Conservation (phyloP, 805 yeast species). For the Pichia deserticola region DNA sequence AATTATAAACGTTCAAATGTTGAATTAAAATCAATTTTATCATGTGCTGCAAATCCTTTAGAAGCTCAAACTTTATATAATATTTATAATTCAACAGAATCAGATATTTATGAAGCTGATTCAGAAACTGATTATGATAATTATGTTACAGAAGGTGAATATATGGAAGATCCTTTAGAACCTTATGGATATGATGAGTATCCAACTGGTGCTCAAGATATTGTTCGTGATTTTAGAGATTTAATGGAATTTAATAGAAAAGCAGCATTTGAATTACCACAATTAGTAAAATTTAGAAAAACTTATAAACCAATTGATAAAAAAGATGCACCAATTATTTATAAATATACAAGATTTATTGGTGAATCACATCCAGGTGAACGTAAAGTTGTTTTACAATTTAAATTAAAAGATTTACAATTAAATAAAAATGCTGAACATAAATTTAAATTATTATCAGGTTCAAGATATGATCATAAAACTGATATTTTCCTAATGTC, state of each 20-base stretch:
- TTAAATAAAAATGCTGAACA: slow-evolving; percentile 49
- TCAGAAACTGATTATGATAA: slow-evolving; percentile 35
- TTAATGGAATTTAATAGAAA: slow-evolving; percentile 70
- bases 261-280: slow-evolving; percentile 90
- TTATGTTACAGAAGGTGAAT: slow-evolving; percentile 30
- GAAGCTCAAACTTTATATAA: slow-evolving; percentile 21
- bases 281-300: slow-evolving; percentile 67
- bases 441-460: slow-evolving; percentile 73
- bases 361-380: slow-evolving; percentile 70
- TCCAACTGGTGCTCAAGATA: slow-evolving; percentile 65
- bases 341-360: slow-evolving; percentile 63
- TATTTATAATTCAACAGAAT: slow-evolving; percentile 38
- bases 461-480: slow-evolving; percentile 61
- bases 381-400: slow-evolving; percentile 56
- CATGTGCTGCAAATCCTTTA: slow-evolving; percentile 30
- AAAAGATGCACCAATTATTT: slow-evolving; percentile 47
- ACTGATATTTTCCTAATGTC: slow-evolving; percentile 58
- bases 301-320: slow-evolving; percentile 46
- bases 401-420: slow-evolving; percentile 46
- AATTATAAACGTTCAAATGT: slow-evolving; percentile 40
- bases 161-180: slow-evolving; percentile 22
- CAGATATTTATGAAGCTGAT: slow-evolving; percentile 33
- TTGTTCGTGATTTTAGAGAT: slow-evolving; percentile 62
- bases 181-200: slow-evolving; percentile 57
- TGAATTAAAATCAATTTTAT: slow-evolving; percentile 50